These are phyloP conservation scores for Ascobolus immersus DNA, from an alignment of 495 filamentous ascomycete genomes.

Conservation along the genomic window DNA sequence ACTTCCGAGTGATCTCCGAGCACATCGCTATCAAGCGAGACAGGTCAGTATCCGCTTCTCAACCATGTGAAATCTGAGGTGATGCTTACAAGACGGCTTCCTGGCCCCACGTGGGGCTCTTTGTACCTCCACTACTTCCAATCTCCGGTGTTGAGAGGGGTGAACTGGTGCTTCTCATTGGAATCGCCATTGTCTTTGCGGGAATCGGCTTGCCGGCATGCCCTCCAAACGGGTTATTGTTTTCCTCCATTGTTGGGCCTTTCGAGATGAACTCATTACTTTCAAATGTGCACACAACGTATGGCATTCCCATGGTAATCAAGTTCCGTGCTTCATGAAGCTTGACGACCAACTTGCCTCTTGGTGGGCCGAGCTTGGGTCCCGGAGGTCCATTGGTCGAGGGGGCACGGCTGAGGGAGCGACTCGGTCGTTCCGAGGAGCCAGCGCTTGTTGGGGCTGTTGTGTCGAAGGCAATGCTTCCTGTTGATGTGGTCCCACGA, in stretches of 20 bases:
- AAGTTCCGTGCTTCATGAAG: conserved; percentile 65
- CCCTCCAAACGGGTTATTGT: no score
- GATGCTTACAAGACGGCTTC: conserved; percentile 72
- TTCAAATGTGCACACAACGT: conserved; percentile 91
- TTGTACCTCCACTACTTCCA: conserved; percentile 29
- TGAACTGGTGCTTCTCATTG: conserved; percentile 88
- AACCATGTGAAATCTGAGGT: conserved; percentile 1
- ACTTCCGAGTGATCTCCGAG: conserved; percentile 76
- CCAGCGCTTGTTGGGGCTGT: conserved; percentile 4
- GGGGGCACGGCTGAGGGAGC: conserved; percentile 6
- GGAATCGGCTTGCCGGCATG: no score
- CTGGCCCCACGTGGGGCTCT: conserved; percentile 84
- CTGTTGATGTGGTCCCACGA: conserved; percentile 14
- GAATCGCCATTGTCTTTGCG: conserved; percentile 52
- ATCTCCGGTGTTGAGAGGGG: conserved; percentile 63
- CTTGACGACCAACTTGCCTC: conserved; percentile 71
- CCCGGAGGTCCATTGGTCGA: conserved; percentile 8
- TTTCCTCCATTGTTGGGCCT: conserved; percentile 31
- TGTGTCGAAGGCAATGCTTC: conserved; percentile 10
- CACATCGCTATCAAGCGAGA: conserved; percentile 42
- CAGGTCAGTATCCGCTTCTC: conserved; percentile 15
- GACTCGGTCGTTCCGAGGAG: no score
- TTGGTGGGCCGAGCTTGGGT: conserved; percentile 44
- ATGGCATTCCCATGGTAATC: conserved; percentile 59
- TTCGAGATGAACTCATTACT: conserved; percentile 86